Percentiles rank a stretch among this genome's conserved stretches.
Conservation (phyloP, 257 asterid genomes). For the Lycium ferocissimum region DNA sequence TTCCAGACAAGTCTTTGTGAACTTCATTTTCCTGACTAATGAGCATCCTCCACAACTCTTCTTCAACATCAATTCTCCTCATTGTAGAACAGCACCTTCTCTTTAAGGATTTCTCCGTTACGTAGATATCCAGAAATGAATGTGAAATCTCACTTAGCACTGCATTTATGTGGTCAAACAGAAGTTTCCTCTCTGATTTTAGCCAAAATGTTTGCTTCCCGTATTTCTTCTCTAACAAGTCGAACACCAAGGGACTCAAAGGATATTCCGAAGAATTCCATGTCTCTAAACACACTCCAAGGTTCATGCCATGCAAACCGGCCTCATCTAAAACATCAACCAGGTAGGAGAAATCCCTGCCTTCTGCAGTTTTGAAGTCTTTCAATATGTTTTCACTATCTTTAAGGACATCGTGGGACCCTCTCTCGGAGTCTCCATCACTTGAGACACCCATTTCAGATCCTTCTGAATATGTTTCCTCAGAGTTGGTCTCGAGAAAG, state of each 20-base stretch:
- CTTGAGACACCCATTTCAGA: constrained; percentile 64
- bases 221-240: constrained; percentile 67
- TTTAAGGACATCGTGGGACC: constrained; percentile 35
- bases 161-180: constrained; percentile 68
- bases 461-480: constrained; percentile 63
- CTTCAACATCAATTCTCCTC: constrained; percentile 67
- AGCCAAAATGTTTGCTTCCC: constrained; percentile 70
- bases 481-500: constrained; percentile 50
- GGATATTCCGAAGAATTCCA: constrained; percentile 61
- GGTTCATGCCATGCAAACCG: constrained; percentile 39
- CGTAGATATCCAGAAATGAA: constrained; percentile 33
- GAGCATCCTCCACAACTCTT: constrained; percentile 69
- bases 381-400: constrained; percentile 43
- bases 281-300: constrained; percentile 44
- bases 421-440: constrained; percentile 56
- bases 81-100: constrained; percentile 36
- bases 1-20: constrained; percentile 41
- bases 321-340: constrained; percentile 80
- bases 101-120: constrained; percentile 29
- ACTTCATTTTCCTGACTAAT: constrained; percentile 51
- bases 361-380: constrained; percentile 52
- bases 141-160: constrained; percentile 50
- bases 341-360: constrained; percentile 70
- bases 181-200: constrained; percentile 62
- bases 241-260: constrained; percentile 57